phyloP scores from a whole-genome alignment of 441 rosid species.

The Croton laevigatus region DNA sequence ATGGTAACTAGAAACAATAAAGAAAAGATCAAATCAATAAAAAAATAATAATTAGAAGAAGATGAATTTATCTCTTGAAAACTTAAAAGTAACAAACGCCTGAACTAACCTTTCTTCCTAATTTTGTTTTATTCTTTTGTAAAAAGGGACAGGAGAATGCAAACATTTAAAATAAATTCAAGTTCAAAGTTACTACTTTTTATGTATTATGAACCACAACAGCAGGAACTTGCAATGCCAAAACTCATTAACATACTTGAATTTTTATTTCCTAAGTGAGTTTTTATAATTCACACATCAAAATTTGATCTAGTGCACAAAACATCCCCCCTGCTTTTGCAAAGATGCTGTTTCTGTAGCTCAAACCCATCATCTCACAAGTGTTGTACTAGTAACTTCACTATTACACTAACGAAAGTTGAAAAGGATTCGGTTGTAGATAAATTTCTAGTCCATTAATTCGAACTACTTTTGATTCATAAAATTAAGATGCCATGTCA shows the following conservation, averaged over 20 bases:
- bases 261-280: too few species aligned
- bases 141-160: too few species aligned
- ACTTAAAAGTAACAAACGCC: not conserved
- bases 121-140: too few species aligned
- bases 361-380: too few species aligned
- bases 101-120: not conserved
- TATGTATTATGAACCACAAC: not conserved
- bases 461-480: not conserved
- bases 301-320: too few species aligned
- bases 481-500: not conserved
- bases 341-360: too few species aligned
- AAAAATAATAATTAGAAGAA: not conserved
- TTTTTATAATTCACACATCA: too few species aligned
- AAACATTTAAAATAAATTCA: not conserved
- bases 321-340: too few species aligned
- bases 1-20: constrained; percentile 54
- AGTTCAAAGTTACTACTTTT: not conserved
- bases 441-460: not conserved
- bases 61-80: not conserved
- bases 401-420: too few species aligned
- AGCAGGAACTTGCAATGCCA: not conserved
- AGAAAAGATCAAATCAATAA: constrained; percentile 8
- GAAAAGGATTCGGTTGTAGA: not conserved
- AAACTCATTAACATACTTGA: not conserved
- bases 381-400: too few species aligned